Conservation (phyloP, 768 basidiomycete species). For the Rhizopogon rudus region DNA sequence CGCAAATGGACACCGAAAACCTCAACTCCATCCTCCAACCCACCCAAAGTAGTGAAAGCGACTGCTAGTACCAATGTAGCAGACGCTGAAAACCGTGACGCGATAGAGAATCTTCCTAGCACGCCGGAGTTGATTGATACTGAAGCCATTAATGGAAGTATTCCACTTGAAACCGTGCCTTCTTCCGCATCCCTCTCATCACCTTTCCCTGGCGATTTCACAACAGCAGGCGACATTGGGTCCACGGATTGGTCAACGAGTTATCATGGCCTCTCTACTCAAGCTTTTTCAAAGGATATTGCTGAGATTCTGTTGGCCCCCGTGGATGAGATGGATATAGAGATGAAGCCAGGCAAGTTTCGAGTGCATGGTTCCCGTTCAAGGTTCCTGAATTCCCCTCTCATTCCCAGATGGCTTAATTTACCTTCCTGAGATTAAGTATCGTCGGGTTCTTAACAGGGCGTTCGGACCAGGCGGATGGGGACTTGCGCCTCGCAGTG, state of each 20-base stretch:
- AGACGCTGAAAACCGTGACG: slow-evolving; percentile 14
- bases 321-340: slow-evolving; percentile 73
- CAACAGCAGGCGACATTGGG: slow-evolving; percentile 12
- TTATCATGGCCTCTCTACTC: slow-evolving; percentile 73
- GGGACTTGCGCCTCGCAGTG: slow-evolving; percentile 92
- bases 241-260: slow-evolving; percentile 83
- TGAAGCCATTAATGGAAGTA: slow-evolving; percentile 10
- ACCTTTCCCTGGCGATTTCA: slow-evolving; percentile 25
- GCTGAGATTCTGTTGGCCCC: slow-evolving; percentile 71
- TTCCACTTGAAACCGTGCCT: slow-evolving; percentile 11
- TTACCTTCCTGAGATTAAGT: slow-evolving; percentile 97
- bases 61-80: slow-evolving; percentile 26
- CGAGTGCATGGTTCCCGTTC: not conserved
- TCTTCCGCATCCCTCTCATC: slow-evolving; percentile 8
- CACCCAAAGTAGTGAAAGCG: slow-evolving; percentile 21
- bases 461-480: slow-evolving; percentile 97
- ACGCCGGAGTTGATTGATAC: slow-evolving; percentile 15
- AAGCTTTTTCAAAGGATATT: slow-evolving; percentile 74
- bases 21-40: slow-evolving; percentile 8
- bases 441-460: slow-evolving; percentile 83
- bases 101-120: slow-evolving; percentile 16
- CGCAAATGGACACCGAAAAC: slow-evolving; percentile 21
- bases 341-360: slow-evolving; percentile 85
- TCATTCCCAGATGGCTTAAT: slow-evolving; percentile 71
- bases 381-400: not conserved